These are phyloP conservation scores for Fomitiporia mediterranea DNA, from an alignment of 1,284 basidiomycete species.

Conservation along the genomic window DNA sequence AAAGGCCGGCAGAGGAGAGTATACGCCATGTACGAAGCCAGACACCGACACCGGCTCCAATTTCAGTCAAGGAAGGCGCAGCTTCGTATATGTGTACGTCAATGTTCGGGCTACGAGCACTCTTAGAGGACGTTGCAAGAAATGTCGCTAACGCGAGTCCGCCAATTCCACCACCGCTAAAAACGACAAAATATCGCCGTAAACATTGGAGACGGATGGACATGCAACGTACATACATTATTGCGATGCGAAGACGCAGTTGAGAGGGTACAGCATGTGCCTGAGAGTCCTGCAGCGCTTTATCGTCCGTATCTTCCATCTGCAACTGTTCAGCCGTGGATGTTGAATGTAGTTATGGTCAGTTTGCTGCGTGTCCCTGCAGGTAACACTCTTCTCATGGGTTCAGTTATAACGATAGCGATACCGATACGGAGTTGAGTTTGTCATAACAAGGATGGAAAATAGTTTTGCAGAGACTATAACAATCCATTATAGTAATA, in stretches of 20 bases:
- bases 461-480: too few species aligned
- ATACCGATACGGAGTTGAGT: too few species aligned
- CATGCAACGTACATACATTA: conserved; percentile 1
- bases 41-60: conserved; percentile 47
- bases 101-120: conserved; percentile 31
- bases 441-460: too few species aligned
- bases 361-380: too few species aligned
- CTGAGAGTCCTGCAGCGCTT: too few species aligned
- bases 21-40: conserved; percentile 43
- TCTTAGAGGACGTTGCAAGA: conserved; percentile 23
- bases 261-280: too few species aligned
- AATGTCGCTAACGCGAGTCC: conserved; percentile 43
- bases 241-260: conserved; percentile 9
- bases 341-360: too few species aligned
- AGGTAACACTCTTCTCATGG: too few species aligned
- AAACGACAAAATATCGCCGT: neutral
- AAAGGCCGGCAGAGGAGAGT: conserved; percentile 22
- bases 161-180: conserved; percentile 46
- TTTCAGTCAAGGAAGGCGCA: conserved; percentile 42
- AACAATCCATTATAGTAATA: too few species aligned
- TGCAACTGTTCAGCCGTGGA: too few species aligned
- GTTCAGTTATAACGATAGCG: too few species aligned
- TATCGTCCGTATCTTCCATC: too few species aligned
- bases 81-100: conserved; percentile 45
- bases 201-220: neutral